Evolutionary conservation across 2,329 filamentous ascomycete genomes (phyloP), one percentile per base, ranked within the genome.

Genomic region (Ascocoryne sarcoides): DNA sequence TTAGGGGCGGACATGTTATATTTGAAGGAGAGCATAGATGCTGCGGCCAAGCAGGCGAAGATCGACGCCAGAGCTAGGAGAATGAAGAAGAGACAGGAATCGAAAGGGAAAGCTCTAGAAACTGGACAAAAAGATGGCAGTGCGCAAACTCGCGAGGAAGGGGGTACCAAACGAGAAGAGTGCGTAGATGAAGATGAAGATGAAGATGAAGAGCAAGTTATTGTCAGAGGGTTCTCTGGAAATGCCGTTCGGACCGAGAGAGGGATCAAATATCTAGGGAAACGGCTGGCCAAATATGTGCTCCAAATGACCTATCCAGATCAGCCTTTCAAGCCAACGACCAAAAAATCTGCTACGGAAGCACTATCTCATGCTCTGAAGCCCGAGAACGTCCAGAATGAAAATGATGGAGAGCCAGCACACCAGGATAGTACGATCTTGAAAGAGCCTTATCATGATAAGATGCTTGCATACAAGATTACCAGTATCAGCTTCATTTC

Each of bases 241-340:
- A 96, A 96, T 60, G 86, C 85, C 5, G 87, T 86, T 23, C 82
- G 84, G 42, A 98, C 92, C 2, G 92, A 98, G 64, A 80, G 82
- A 49, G 92, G 92, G 12, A 96, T 98, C 56, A 95, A 96, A 61
- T 98, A 95, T 61, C 75, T 98, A 4, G 92, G 92, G 15, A 96
- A 96, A 61, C 77, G 92, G 37, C 74, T 98, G 18, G 92, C 92
- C 15, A 89, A 89, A 66, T 94, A 90, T 59, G 77, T 96, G 20
- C 70, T 98, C 32, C 75, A 82, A 38, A 80, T 95, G 66, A 95
- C 90, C 20, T 95, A 94, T 58, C 92, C 92, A 0, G 88, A 95
- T 56, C 89, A 96, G 55, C 88, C 90, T 4, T 94, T 82, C 54
- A 68, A 89, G 2, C 89, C 90, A 0, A 65, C 68, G 17, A 62